These are phyloP conservation scores for Paramarasmius palmivorus DNA, from an alignment of 1,284 basidiomycete species.

Conservation along the genomic window DNA sequence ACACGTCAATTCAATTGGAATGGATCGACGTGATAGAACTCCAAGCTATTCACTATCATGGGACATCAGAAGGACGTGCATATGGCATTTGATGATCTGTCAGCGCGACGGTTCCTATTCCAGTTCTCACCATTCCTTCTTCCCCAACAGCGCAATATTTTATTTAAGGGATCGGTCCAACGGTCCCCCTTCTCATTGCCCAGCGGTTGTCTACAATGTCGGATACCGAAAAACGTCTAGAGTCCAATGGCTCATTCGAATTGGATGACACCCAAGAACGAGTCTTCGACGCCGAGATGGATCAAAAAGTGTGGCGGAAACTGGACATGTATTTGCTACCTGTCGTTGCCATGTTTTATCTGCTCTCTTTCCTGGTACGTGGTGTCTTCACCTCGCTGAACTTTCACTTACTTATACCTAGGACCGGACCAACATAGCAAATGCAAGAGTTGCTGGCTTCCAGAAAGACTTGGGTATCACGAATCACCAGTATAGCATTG, in stretches of 20 bases:
- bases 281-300: slow-evolving; percentile 13
- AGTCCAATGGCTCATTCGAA: slow-evolving; percentile 4
- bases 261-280: not conserved
- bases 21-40: too few relatives aligned
- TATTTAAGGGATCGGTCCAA: too few relatives aligned
- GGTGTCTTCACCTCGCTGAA: not conserved
- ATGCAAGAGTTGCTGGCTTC: slow-evolving; percentile 60
- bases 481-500: slow-evolving; percentile 52
- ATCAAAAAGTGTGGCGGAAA: slow-evolving; percentile 22
- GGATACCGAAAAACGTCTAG: slow-evolving; percentile 3
- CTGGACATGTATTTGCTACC: slow-evolving; percentile 24
- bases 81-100: too few relatives aligned
- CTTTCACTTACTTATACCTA: slow-evolving; percentile 16
- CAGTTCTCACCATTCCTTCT: too few relatives aligned
- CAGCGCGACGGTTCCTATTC: too few relatives aligned
- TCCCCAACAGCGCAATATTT: too few relatives aligned
- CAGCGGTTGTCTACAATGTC: too few relatives aligned
- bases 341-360: slow-evolving; percentile 23
- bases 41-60: too few relatives aligned
- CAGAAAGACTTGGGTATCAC: slow-evolving; percentile 53
- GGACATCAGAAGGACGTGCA: too few relatives aligned
- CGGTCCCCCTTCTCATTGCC: too few relatives aligned
- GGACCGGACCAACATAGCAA: slow-evolving; percentile 55
- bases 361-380: slow-evolving; percentile 21
- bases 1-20: too few relatives aligned